Percentiles rank a stretch among this genome's conserved stretches.
Evolutionary conservation across 495 filamentous ascomycete genomes (phyloP).

Genomic region (Penicillium maclennaniae): DNA sequence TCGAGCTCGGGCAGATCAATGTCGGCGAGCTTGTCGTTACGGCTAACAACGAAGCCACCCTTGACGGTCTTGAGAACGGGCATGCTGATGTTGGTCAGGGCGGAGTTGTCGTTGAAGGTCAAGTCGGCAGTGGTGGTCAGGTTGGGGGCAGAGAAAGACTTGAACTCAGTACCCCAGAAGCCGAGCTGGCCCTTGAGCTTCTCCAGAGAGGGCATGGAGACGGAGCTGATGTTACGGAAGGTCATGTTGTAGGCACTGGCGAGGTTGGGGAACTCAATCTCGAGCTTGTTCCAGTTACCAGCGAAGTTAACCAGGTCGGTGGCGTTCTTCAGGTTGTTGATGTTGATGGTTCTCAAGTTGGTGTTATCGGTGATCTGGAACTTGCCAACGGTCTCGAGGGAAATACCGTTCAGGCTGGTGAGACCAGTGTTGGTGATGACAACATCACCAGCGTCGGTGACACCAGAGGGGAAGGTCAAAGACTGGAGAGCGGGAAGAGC

Average conservation of each 20-base stretch:
- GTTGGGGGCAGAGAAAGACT: conserved; percentile 66
- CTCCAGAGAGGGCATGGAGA: conserved; percentile 73
- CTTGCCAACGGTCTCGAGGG: conserved; percentile 55
- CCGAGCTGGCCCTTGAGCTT: conserved; percentile 74
- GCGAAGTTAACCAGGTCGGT: conserved; percentile 58
- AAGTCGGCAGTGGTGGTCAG: conserved; percentile 74
- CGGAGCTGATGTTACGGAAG: conserved; percentile 73
- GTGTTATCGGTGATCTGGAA: conserved; percentile 83
- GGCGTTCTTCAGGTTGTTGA: conserved; percentile 66
- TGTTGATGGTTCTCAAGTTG: conserved; percentile 62
- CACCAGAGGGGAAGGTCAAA: conserved; percentile 60
- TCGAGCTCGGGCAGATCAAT: conserved; percentile 66
- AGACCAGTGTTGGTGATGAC: conserved; percentile 81
- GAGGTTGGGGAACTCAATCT: conserved; percentile 76
- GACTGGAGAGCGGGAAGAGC: conserved; percentile 68
- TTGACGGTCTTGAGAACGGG: conserved; percentile 62
- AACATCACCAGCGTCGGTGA: conserved; percentile 61
- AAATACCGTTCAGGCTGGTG: conserved; percentile 69
- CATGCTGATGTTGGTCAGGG: conserved; percentile 74
- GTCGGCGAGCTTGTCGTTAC: conserved; percentile 69
- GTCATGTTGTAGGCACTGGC: conserved; percentile 77
- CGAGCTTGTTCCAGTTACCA: conserved; percentile 51
- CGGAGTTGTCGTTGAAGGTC: conserved; percentile 72
- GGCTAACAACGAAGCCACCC: conserved; percentile 77
- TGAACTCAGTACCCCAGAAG: conserved; percentile 77